Evolutionary conservation across 2,329 filamentous ascomycete genomes (phyloP).

Genomic region (Aspergillus ustus): DNA sequence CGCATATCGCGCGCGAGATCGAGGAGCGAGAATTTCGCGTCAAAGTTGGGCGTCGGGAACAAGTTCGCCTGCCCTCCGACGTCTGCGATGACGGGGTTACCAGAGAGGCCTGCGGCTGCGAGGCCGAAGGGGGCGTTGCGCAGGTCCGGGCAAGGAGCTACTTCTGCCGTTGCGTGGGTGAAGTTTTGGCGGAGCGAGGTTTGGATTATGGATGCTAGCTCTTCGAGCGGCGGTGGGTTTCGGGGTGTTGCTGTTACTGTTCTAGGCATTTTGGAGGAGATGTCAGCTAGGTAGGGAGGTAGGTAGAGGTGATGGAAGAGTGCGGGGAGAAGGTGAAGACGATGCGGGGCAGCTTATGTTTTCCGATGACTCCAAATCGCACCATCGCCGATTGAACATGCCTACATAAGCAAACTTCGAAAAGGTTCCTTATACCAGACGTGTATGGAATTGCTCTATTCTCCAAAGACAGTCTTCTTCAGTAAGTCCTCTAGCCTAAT

Average conservation of each 20-base stretch:
- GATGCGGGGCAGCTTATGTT: background rate
- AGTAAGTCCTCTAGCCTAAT: too few species aligned
- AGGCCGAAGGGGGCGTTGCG: conserved; percentile 12
- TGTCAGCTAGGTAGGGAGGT: background rate
- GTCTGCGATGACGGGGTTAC: conserved; percentile 48
- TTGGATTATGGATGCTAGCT: background rate
- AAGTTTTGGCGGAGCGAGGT: conserved; percentile 2
- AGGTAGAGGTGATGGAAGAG: background rate
- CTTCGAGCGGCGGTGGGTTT: conserved; percentile 6
- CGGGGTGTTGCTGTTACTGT: background rate
- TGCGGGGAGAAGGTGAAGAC: background rate
- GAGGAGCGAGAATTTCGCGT: conserved; percentile 33
- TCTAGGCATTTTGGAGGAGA: background rate
- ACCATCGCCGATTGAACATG: background rate
- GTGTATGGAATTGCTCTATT: too few species aligned
- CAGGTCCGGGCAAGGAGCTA: conserved; percentile 10
- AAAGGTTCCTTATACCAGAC: too few species aligned
- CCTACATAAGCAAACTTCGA: too few species aligned
- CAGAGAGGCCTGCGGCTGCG: conserved; percentile 43
- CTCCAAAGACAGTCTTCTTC: too few species aligned
- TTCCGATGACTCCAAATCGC: background rate
- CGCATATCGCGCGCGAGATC: conserved; percentile 43
- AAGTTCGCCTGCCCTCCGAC: conserved; percentile 52
- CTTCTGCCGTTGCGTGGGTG: background rate
- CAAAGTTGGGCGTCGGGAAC: conserved; percentile 40